phyloP scores from a whole-genome alignment of 1,139 yeast species.

The Yamadazyma membranifaciens region DNA sequence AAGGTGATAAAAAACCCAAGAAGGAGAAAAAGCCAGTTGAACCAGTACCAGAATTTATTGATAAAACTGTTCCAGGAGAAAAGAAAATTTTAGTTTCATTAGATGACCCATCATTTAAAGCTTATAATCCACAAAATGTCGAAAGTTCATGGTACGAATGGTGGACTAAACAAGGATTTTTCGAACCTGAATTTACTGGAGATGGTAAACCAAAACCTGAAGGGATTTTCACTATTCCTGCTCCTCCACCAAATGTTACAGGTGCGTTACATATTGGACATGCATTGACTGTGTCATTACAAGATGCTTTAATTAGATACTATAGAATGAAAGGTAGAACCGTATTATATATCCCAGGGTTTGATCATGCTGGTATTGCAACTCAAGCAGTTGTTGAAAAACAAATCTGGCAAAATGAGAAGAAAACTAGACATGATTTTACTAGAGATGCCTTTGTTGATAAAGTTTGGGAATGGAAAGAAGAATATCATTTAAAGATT shows the following conservation, averaged over 20 bases:
- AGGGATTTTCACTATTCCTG: constrained; percentile 87
- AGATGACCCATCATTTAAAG: constrained; percentile 91
- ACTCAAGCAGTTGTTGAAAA: constrained; percentile 98
- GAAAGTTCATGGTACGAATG: constrained; percentile 98
- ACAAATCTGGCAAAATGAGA: constrained; percentile 85
- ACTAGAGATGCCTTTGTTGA: constrained; percentile 89
- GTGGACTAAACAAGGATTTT: constrained; percentile 91
- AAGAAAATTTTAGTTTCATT: constrained; percentile 81
- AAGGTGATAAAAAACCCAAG: constrained; percentile 61
- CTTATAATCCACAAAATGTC: constrained; percentile 88
- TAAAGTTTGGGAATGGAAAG: constrained; percentile 98
- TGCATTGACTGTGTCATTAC: constrained; percentile 92
- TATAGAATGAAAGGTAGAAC: constrained; percentile 98
- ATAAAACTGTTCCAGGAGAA: constrained; percentile 82
- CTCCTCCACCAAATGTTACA: constrained; percentile 98
- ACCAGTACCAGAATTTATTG: constrained; percentile 78
- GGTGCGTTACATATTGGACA: constrained; percentile 99
- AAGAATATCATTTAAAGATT: constrained; percentile 83
- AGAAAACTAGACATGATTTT: constrained; percentile 89
- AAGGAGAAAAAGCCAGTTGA: constrained; percentile 69
- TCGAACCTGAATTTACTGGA: constrained; percentile 78
- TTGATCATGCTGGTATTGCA: constrained; percentile 99
- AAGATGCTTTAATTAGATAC: constrained; percentile 88
- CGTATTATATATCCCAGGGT: constrained; percentile 90
- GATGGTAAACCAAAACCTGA: constrained; percentile 77